Evolutionary conservation across 2,329 filamentous ascomycete species (phyloP).

Genomic region (Fusarium udum): DNA sequence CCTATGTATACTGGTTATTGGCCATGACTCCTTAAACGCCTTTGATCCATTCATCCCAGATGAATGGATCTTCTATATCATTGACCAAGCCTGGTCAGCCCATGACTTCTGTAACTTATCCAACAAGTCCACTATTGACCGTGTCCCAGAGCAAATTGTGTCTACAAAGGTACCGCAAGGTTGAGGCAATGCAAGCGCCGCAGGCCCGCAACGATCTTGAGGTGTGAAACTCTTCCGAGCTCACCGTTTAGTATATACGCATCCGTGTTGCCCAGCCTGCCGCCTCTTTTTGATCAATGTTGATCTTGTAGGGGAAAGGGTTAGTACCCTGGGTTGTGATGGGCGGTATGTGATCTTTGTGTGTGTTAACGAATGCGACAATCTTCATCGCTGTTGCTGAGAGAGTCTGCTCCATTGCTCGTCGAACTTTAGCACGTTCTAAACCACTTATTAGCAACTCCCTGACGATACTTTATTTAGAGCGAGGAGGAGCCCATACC

Average conservation of each 20-base stretch:
- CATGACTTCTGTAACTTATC: neutral
- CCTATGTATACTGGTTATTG: constrained; percentile 12
- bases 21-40: constrained; percentile 33
- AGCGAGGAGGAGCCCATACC: constrained; percentile 63
- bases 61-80: neutral
- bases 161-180: neutral
- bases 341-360: constrained; percentile 96
- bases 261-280: constrained; percentile 81
- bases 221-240: neutral
- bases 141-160: neutral
- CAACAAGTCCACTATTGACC: neutral
- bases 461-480: neutral
- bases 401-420: constrained; percentile 90
- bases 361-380: constrained; percentile 82
- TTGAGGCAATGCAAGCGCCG: neutral
- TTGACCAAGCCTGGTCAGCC: neutral
- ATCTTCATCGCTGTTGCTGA: constrained; percentile 90
- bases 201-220: neutral
- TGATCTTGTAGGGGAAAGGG: constrained; percentile 94
- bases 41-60: constrained; percentile 4
- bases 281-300: constrained; percentile 81
- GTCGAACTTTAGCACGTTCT: constrained; percentile 89
- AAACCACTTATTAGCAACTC: constrained; percentile 1
- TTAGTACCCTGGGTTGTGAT: constrained; percentile 95
- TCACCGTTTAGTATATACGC: constrained; percentile 69